Percentiles rank a stretch among this genome's conserved stretches.
Conservation (phyloP, 495 filamentous ascomycete genomes). For the Collariella sp. region DNA sequence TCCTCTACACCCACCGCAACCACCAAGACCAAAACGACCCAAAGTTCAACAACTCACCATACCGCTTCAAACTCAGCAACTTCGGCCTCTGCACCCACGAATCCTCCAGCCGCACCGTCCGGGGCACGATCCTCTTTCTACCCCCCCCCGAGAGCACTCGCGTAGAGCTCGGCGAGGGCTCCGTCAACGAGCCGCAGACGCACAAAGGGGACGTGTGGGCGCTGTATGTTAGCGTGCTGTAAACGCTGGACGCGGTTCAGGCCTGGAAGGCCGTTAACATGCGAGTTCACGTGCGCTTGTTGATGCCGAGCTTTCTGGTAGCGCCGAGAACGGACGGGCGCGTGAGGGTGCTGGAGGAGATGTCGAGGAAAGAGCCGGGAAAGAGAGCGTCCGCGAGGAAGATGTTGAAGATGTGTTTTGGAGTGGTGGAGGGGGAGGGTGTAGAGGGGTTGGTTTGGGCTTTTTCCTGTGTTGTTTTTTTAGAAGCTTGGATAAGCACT, state of each 20-base stretch:
- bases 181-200: background rate
- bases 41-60: background rate
- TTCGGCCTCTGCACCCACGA: slow-evolving; percentile 1
- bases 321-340: background rate
- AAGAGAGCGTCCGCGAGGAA: background rate
- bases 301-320: background rate
- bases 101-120: background rate
- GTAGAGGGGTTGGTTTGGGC: background rate
- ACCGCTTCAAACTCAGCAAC: slow-evolving; percentile 6
- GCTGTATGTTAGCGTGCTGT: slow-evolving; percentile 1
- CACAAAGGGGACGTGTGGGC: slow-evolving; percentile 7
- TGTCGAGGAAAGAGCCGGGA: background rate
- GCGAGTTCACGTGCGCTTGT: background rate
- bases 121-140: background rate
- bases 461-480: background rate
- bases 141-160: background rate
- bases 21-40: background rate
- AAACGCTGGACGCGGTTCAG: background rate
- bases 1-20: background rate
- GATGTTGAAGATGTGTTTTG: background rate
- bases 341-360: background rate
- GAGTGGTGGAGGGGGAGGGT: background rate
- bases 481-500: background rate
- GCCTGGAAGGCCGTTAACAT: background rate
- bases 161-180: no score